Conservation (phyloP, 306 rosid genomes). For the Albizia julibrissin region DNA sequence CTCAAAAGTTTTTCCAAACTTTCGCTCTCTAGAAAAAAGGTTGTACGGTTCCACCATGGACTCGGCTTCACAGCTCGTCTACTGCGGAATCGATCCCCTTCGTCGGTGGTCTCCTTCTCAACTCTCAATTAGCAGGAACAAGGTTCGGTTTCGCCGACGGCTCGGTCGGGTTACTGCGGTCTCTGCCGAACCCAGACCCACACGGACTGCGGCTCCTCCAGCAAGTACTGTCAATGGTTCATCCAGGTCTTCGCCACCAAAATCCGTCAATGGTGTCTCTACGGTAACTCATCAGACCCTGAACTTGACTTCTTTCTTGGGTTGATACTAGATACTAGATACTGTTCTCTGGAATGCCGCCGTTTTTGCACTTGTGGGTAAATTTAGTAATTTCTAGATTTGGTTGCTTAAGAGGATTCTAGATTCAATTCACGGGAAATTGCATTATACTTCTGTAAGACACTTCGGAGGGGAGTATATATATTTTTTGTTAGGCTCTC, state of each 20-base stretch:
- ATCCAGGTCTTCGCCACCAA: slow-evolving; percentile 51
- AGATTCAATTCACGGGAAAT: not conserved
- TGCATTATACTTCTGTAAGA: not conserved
- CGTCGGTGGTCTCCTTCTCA: slow-evolving; percentile 40
- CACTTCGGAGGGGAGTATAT: not conserved
- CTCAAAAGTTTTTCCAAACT: not conserved
- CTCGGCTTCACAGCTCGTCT: slow-evolving; percentile 67
- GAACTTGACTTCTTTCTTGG: not conserved
- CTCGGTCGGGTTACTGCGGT: slow-evolving; percentile 57
- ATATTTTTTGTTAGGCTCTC: not conserved
- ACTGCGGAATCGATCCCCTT: slow-evolving; percentile 60
- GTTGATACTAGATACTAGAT: not conserved
- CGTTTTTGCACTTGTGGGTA: not conserved
- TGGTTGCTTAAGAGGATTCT: not conserved
- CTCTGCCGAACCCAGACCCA: slow-evolving; percentile 67
- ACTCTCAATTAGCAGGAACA: slow-evolving; percentile 20
- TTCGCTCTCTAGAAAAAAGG: slow-evolving; percentile 24
- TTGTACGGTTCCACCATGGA: slow-evolving; percentile 57
- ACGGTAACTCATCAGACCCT: slow-evolving; percentile 46
- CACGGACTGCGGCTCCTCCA: slow-evolving; percentile 28
- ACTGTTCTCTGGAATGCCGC: not conserved
- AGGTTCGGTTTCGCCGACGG: slow-evolving; percentile 50
- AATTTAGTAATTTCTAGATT: not conserved
- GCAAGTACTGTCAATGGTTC: slow-evolving; percentile 49
- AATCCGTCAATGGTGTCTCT: slow-evolving; percentile 68